A percentile compares a stretch with the other conserved stretches of the same genome.
phyloP scores from a whole-genome alignment of 176 grass and related monocot species.

The Rhynchospora breviuscula region DNA sequence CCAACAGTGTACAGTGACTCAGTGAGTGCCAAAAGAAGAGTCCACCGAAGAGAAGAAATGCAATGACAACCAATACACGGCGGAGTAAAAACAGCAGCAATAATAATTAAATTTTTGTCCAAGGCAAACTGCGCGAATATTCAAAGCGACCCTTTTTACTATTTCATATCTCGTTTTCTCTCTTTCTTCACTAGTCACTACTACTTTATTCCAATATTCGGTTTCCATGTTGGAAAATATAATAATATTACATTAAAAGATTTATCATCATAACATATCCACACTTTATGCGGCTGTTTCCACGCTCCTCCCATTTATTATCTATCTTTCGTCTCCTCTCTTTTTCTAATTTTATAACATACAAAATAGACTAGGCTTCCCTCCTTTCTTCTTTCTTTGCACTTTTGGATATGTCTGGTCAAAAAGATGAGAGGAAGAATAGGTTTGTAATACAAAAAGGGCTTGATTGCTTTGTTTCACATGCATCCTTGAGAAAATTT shows the following conservation, averaged over 20 bases:
- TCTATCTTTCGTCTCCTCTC: conserved; percentile 2
- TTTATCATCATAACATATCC: conserved; percentile 20
- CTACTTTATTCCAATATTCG: conserved; percentile 28
- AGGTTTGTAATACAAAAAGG: neutral
- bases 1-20: neutral
- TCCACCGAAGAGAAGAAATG: neutral
- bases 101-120: conserved; percentile 6
- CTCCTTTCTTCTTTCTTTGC: neutral
- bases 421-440: conserved; percentile 17
- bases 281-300: conserved; percentile 29
- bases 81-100: neutral
- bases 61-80: neutral
- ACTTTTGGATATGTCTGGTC: conserved; percentile 2
- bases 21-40: neutral
- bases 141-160: conserved; percentile 6
- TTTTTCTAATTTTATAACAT: conserved; percentile 9
- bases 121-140: conserved; percentile 15
- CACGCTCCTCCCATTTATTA: conserved; percentile 28
- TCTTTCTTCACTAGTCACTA: conserved; percentile 1
- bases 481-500: neutral
- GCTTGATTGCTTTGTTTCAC: neutral
- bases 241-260: neutral
- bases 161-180: neutral
- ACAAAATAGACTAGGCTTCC: neutral
- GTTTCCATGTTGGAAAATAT: neutral